These are phyloP conservation scores for Talinum fruticosum DNA, from an alignment of 148 eudicot species.

Conservation along the genomic window DNA sequence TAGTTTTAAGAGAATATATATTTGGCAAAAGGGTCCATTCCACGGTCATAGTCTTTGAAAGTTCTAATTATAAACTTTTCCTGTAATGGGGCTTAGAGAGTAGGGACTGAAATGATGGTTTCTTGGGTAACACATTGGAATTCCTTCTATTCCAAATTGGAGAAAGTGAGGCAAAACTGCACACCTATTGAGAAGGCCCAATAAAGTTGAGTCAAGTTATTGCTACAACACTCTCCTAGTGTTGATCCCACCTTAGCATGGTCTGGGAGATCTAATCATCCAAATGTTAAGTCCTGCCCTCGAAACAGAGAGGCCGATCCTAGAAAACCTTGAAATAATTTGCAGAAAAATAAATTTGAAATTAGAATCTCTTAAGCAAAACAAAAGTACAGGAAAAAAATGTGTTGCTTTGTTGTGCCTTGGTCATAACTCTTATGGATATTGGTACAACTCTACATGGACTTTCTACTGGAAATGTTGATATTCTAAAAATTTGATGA, in stretches of 20 bases:
- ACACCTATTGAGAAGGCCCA: neutral
- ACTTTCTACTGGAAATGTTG: neutral
- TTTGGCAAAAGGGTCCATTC: neutral
- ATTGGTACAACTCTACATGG: neutral
- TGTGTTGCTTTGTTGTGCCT: too few relatives aligned
- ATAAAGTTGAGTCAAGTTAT: neutral
- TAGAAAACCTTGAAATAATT: too few relatives aligned
- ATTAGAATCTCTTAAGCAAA: too few relatives aligned
- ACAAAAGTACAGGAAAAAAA: too few relatives aligned
- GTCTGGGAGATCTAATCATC: too few relatives aligned
- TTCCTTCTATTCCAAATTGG: neutral
- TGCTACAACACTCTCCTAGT: neutral
- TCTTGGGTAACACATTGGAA: neutral
- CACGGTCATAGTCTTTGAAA: neutral
- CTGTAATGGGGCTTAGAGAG: neutral
- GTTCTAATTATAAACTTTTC: neutral
- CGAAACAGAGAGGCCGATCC: neutral
- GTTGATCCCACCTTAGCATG: neutral
- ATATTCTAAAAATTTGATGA: neutral
- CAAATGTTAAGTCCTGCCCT: neutral
- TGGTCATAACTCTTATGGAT: too few relatives aligned
- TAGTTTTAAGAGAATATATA: neutral
- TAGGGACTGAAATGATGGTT: neutral
- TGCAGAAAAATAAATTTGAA: too few relatives aligned
- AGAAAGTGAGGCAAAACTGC: neutral